A percentile compares a stretch with the other conserved stretches of the same genome.
These are phyloP conservation scores for Phalaenopsis hybrid DNA, from an alignment of 116 monocot species.

Conservation along the genomic window DNA sequence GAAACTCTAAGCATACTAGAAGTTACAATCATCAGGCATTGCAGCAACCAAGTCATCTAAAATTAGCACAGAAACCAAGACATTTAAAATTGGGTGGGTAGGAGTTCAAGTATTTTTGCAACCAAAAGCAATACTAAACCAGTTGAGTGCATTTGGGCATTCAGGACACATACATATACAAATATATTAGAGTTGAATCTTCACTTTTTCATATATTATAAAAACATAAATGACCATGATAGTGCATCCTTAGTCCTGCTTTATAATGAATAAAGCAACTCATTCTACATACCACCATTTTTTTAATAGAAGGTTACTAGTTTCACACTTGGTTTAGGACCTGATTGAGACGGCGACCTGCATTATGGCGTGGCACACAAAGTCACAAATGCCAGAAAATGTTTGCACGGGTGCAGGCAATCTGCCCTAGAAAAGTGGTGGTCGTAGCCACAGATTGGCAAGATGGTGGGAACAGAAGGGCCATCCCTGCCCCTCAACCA, in stretches of 20 bases:
- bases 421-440: no score
- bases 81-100: background rate
- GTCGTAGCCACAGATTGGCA: no score
- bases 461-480: no score
- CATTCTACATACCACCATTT: background rate
- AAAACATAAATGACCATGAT: background rate
- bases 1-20: background rate
- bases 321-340: no score
- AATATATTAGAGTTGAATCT: background rate
- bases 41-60: background rate
- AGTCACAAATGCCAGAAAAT: no score
- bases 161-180: background rate
- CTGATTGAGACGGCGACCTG: no score
- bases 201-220: background rate
- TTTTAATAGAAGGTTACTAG: no score
- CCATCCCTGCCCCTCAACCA: no score
- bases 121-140: background rate
- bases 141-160: background rate
- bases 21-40: background rate
- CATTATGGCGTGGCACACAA: no score
- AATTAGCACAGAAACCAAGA: background rate
- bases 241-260: background rate
- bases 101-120: background rate
- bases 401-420: no score
- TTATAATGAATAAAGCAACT: background rate